Evolutionary conservation across 2,329 filamentous ascomycete species (phyloP), one percentile per base, ranked within the genome.

Genomic region (Colletotrichum sp.): DNA sequence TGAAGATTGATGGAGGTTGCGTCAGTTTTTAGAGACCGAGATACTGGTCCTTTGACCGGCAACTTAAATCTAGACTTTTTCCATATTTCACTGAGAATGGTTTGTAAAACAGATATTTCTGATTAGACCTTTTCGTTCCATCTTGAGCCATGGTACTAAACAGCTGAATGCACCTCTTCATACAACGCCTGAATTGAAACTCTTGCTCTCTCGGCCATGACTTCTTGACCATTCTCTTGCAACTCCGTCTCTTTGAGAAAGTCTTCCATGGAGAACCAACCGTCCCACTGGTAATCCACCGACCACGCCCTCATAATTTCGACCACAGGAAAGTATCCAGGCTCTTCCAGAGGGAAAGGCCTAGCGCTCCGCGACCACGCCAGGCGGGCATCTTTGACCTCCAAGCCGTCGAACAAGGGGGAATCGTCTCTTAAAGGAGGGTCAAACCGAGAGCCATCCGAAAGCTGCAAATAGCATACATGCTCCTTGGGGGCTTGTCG

Each of bases 81-180:
- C 5, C 9, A 12, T 12, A 3, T 13, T 21, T 13, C 1, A 12
- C 18, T 21, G 11, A 21, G n/a, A 5, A 47, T 47, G 5, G 21
- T 3, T 21, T 1, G 11, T 4, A 13, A 2, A 47, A 21, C 11
- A 4, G 6, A 51, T 5, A 8, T 4, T 51, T 2, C 13, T 13
- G 11, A 21, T 51, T 21, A 0, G 1, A 21, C 18, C 18, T 4
- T 3, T 4, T 13, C n/a, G 4, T n/a, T 51, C 2, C 6, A 3
- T 51, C 11, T 51, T 51, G 3, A 24, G 24, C 24, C 24, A 24
- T 24, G 6, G 12, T 21, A 8, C 43, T 21, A 51, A 1, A 12
- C n/a, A 51, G 3, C 43, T 8, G 11, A 21, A 51, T 51, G 18
- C 3, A 43, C 6, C 18, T n/a, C 12, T 1, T 43, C 18, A 43